Base-by-base conservation (phyloP, 352 stramenopile species). In the Globisporangium paroecandrum region DNA sequence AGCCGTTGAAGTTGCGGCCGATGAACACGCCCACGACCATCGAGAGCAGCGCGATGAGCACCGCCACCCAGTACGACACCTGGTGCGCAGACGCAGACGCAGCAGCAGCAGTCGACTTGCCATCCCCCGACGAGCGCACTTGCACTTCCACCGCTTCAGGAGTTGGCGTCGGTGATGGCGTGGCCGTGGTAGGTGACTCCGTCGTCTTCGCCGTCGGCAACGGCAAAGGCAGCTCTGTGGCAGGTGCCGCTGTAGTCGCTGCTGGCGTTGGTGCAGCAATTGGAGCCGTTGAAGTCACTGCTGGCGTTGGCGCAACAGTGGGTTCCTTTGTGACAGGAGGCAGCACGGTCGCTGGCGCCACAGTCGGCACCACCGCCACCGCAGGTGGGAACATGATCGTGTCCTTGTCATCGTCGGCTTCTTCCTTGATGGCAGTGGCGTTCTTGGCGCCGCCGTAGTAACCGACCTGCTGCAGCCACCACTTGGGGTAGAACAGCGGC, bases 401-500 rank as follows among this genome's bases (percentile, higher is more conserved):
- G 38, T 38, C 55, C 20, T 34, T 47, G 41, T 32, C 25, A 34
- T 22, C 36, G 0, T 60, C 43, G 4, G 58, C 36, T 4, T 60
- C 36, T 8, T 60, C 61, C 8, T 66, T 55, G 1, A 66, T 46
- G 3, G 67, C 53, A 22, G 61, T 67, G 22, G 55, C 43, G 46
- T 69, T 43, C 62, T 62, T 54, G 22, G n/a, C 47, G 3, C 49
- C 58, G 63, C 79, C 70, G 43, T 93, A 95, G 62, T 90, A 95
- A 0, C 87, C 87, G 13, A 95, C 85, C 36, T 83, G 65, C 56
- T 93, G 58, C 3, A 95, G 81, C 85, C 85, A 95, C 87, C 84
- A 94, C 66, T 89, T 89, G 3, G 87, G 87, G 60, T 95, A 95
- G 60, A 93, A 93, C 18, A 95, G 77, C 53, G 79, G 79, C 58